Evolutionary conservation across 2,329 filamentous ascomycete genomes (phyloP).

Genomic region (Cladosporium halotolerans): DNA sequence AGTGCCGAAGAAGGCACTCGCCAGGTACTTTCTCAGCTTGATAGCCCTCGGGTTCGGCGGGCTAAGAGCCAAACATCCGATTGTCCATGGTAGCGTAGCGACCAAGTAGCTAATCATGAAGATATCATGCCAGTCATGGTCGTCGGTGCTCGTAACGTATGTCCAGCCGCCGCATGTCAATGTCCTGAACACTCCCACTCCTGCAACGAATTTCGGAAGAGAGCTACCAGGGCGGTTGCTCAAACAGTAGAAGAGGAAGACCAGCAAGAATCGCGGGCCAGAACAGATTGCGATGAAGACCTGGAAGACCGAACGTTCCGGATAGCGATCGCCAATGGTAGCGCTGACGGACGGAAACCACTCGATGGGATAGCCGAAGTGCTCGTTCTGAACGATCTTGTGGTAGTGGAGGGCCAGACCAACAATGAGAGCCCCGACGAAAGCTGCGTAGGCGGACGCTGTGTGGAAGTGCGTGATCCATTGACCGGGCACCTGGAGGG

Average conservation of each 20-base stretch:
- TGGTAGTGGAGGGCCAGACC: constrained; percentile 77
- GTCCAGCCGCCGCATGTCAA: constrained; percentile 97
- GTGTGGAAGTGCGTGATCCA: constrained; percentile 92
- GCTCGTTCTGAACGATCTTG: constrained; percentile 95
- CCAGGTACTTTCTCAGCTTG: constrained; percentile 82
- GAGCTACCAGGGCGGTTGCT: constrained; percentile 64
- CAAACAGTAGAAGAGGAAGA: constrained; percentile 86
- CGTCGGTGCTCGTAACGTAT: constrained; percentile 95
- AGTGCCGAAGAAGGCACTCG: constrained; percentile 79
- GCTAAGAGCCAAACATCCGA: constrained; percentile 82
- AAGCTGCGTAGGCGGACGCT: constrained; percentile 73
- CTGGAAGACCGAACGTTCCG: constrained; percentile 94
- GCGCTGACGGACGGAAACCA: constrained; percentile 46
- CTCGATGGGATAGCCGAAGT: constrained; percentile 54
- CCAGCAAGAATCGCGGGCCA: constrained; percentile 84
- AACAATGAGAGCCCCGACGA: constrained; percentile 76
- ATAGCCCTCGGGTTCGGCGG: constrained; percentile 76
- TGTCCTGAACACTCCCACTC: constrained; percentile 77
- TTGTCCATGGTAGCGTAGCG: constrained; percentile 88
- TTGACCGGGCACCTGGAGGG: constrained; percentile 62
- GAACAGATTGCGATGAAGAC: constrained; percentile 96
- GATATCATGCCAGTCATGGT: constrained; percentile 97
- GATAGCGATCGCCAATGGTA: constrained; percentile 95
- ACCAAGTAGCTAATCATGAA: constrained; percentile 99
- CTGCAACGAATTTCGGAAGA: constrained; percentile 74